Conservation (phyloP, 768 basidiomycete species). For the Naganishia vaughanmartiniae region DNA sequence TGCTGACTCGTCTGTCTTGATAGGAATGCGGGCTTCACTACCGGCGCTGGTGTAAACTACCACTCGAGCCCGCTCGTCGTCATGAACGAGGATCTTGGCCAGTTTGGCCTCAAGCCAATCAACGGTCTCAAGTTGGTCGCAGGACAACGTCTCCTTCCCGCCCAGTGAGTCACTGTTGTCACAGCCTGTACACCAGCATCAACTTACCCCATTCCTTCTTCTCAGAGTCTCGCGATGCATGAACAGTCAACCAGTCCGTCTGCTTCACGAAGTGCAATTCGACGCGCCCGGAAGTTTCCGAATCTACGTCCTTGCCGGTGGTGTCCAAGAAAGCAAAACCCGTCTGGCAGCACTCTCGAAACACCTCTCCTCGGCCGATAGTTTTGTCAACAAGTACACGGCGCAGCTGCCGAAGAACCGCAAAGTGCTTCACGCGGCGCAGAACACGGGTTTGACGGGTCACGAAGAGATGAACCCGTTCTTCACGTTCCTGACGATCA, state of each 20-base stretch:
- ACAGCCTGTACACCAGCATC: neutral
- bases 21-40: constrained; percentile 34
- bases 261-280: constrained; percentile 35
- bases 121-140: constrained; percentile 26
- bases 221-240: constrained; percentile 30
- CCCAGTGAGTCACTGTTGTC: constrained; percentile 29
- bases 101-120: constrained; percentile 29
- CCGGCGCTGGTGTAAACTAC: constrained; percentile 33
- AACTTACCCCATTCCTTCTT: neutral
- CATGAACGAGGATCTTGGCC: constrained; percentile 29
- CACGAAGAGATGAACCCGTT: constrained; percentile 33
- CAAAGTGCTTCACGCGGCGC: constrained; percentile 24
- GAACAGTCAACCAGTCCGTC: constrained; percentile 33
- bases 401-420: constrained; percentile 31
- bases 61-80: constrained; percentile 17
- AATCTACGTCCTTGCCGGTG: constrained; percentile 33
- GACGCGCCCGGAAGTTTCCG: constrained; percentile 34
- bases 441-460: constrained; percentile 31
- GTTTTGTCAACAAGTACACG: constrained; percentile 27
- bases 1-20: neutral
- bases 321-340: constrained; percentile 11
- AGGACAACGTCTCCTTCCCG: constrained; percentile 28
- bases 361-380: constrained; percentile 27
- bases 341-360: constrained; percentile 19
- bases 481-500: constrained; percentile 32